Evolutionary conservation across 2,329 filamentous ascomycete genomes (phyloP).

Genomic region (Ophiocordyceps australis): DNA sequence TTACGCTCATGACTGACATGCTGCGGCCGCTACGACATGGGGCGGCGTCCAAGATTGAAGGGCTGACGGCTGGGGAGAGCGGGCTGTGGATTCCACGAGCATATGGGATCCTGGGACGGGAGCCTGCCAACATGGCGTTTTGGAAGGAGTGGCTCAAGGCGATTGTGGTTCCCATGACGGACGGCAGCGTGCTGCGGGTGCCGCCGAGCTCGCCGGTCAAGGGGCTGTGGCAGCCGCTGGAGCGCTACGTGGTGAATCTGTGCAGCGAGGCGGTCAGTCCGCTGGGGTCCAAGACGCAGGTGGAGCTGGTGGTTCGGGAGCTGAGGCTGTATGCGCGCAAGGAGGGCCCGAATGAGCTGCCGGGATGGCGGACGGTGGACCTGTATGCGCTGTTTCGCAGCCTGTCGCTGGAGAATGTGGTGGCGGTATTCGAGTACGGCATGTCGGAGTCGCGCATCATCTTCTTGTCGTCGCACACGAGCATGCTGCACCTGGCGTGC

Average conservation of each 20-base stretch:
- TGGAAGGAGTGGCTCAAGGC: constrained; percentile 99
- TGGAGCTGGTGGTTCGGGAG: constrained; percentile 80
- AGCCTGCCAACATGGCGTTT: constrained; percentile 68
- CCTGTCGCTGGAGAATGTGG: constrained; percentile 78
- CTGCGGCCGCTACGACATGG: constrained; percentile 82
- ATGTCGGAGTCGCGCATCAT: constrained; percentile 91
- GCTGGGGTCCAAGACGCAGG: constrained; percentile 84
- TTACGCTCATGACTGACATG: constrained; percentile 90
- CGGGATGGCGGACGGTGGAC: constrained; percentile 79
- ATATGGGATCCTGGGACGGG: constrained; percentile 80
- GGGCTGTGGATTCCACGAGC: constrained; percentile 91
- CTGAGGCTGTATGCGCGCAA: constrained; percentile 82
- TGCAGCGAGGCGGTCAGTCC: constrained; percentile 91
- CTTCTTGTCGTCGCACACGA: constrained; percentile 83
- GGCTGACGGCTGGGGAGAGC: constrained; percentile 84
- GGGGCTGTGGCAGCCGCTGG: constrained; percentile 88
- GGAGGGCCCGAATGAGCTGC: constrained; percentile 83
- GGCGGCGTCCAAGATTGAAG: constrained; percentile 92
- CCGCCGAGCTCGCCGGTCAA: constrained; percentile 78
- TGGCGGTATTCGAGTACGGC: constrained; percentile 84
- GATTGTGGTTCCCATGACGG: constrained; percentile 87
- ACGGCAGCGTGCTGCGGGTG: constrained; percentile 65
- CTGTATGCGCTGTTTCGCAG: constrained; percentile 84
- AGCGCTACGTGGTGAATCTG: constrained; percentile 91
- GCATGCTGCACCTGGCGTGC: constrained; percentile 88